phyloP scores from a whole-genome alignment of 2,329 filamentous ascomycete genomes.

The Cladosporium phlei region DNA sequence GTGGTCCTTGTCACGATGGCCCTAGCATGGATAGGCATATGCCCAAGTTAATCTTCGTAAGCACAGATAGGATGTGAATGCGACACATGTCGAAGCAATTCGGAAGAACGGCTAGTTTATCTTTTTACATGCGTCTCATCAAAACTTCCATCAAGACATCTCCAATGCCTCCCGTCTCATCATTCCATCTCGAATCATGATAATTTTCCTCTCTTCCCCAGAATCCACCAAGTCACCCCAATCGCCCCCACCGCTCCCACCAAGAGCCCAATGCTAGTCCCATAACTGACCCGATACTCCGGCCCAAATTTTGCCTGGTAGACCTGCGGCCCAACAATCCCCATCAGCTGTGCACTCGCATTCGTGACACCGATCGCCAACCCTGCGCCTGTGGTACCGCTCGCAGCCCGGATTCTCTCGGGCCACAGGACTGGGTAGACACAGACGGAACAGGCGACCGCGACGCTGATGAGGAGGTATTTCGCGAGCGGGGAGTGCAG shows the following conservation, averaged over 20 bases:
- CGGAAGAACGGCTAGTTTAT: no score
- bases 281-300: slow-evolving; percentile 36
- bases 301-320: slow-evolving; percentile 39
- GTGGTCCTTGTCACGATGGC: no score
- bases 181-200: no score
- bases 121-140: no score
- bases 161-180: no score
- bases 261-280: slow-evolving; percentile 34
- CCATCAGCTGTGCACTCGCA: slow-evolving; percentile 33
- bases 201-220: background rate
- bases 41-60: no score
- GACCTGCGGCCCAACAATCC: slow-evolving; percentile 39
- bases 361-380: slow-evolving; percentile 38
- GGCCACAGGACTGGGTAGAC: slow-evolving; percentile 41
- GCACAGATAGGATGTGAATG: no score
- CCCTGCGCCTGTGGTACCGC: slow-evolving; percentile 37
- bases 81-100: no score
- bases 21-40: no score
- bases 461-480: slow-evolving; percentile 39
- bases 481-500: slow-evolving; percentile 34
- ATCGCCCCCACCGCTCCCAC: slow-evolving; percentile 24
- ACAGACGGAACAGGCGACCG: slow-evolving; percentile 36
- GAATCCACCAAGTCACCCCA: slow-evolving; percentile 18
- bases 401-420: slow-evolving; percentile 37
- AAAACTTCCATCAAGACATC: no score